phyloP scores from a whole-genome alignment of 805 yeast species.

The Candida nitratophila region DNA sequence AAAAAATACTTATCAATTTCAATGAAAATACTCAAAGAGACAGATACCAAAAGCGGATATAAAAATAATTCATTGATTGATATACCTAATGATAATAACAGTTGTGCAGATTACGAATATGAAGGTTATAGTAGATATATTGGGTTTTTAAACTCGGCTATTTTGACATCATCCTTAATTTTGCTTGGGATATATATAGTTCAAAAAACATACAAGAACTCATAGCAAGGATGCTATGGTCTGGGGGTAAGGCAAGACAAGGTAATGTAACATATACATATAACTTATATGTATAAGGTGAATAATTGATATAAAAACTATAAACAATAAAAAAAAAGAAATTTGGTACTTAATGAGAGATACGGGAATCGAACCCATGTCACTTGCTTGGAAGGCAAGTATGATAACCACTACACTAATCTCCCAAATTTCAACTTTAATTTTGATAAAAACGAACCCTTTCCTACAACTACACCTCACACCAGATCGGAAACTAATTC shows the following conservation, averaged over 20 bases:
- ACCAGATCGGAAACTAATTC: no score
- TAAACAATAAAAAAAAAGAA: conserved; percentile 27
- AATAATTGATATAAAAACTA: conserved; percentile 1
- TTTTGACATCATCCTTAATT: neutral
- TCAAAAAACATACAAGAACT: neutral
- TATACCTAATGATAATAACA: neutral
- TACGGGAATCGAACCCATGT: conserved; percentile 94
- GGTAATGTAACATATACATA: no score
- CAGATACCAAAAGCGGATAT: neutral
- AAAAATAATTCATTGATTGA: neutral
- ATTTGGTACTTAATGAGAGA: conserved; percentile 44
- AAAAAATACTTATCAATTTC: neutral
- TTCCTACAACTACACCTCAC: no score
- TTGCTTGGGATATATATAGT: neutral
- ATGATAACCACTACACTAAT: conserved; percentile 92
- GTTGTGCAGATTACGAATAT: neutral
- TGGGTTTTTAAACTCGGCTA: neutral
- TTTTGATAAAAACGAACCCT: no score
- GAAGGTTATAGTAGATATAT: neutral
- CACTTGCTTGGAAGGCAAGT: conserved; percentile 91
- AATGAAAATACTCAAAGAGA: neutral
- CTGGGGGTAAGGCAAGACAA: no score
- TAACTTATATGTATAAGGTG: no score
- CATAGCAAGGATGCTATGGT: no score
- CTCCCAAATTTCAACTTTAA: conserved; percentile 38